A percentile compares a stretch with the other conserved stretches of the same genome.
Evolutionary conservation across 352 stramenopile species (phyloP).

Genomic region (Phytophthora niederhauseri): DNA sequence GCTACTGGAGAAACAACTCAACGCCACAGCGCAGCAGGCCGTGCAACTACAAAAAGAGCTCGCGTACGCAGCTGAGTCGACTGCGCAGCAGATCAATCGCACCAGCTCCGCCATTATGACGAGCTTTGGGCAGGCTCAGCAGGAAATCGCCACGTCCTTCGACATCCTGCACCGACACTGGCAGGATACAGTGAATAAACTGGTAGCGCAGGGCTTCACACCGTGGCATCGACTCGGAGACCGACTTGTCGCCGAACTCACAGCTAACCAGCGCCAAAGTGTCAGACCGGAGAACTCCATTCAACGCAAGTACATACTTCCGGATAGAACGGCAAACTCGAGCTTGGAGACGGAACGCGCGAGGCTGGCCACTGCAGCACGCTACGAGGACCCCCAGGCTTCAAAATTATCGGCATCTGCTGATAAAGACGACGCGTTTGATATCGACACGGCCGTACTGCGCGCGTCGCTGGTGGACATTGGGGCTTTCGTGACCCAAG

Average conservation of each 20-base stretch:
- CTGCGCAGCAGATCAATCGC: slow-evolving; percentile 33
- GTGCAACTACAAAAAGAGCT: slow-evolving; percentile 36
- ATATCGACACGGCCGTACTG: slow-evolving; percentile 43
- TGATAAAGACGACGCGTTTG: slow-evolving; percentile 24
- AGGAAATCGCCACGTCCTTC: slow-evolving; percentile 37
- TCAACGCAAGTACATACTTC: slow-evolving; percentile 33
- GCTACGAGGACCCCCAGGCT: slow-evolving; percentile 7
- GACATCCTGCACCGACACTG: slow-evolving; percentile 34
- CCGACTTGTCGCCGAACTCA: slow-evolving; percentile 38
- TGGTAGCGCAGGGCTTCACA: slow-evolving; percentile 29
- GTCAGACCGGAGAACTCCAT: slow-evolving; percentile 26
- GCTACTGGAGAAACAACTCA: slow-evolving; percentile 35
- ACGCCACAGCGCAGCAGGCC: slow-evolving; percentile 33
- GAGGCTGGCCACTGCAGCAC: slow-evolving; percentile 16
- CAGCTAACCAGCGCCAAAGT: slow-evolving; percentile 37
- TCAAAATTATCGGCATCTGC: slow-evolving; percentile 1
- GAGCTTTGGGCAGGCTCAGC: slow-evolving; percentile 32
- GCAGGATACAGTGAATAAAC: slow-evolving; percentile 23
- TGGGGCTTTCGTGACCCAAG: slow-evolving; percentile 28
- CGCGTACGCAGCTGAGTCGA: slow-evolving; percentile 33
- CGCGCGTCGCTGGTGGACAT: slow-evolving; percentile 38
- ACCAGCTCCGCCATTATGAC: slow-evolving; percentile 28
- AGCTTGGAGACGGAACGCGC: slow-evolving; percentile 27
- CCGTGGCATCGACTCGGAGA: slow-evolving; percentile 39
- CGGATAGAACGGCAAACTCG: slow-evolving; percentile 35